Evolutionary conservation across 2,329 filamentous ascomycete species (phyloP).

Genomic region (Sporothrix schenckii): DNA sequence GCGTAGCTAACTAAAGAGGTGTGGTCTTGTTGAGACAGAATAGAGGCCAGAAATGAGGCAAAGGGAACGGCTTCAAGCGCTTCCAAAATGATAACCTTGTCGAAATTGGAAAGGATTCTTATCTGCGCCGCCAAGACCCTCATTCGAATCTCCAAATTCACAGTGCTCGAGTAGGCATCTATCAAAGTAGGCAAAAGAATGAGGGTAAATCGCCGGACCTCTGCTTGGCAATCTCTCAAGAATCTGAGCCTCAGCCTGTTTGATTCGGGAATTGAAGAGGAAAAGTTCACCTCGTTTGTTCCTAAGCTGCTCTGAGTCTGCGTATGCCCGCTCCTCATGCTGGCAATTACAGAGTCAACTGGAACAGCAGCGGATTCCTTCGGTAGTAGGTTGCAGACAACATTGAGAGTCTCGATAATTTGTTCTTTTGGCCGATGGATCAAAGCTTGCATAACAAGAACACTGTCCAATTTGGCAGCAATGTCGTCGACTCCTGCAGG

Average conservation of each 20-base stretch:
- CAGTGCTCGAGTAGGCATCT: constrained; percentile 95
- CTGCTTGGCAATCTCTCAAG: constrained; percentile 76
- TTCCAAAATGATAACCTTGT: constrained; percentile 79
- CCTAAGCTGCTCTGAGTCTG: too few relatives aligned
- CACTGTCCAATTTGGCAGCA: constrained; percentile 86
- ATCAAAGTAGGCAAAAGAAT: constrained; percentile 94
- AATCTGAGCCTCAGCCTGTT: constrained; percentile 83
- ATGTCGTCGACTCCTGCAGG: constrained; percentile 77
- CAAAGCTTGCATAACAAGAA: constrained; percentile 97
- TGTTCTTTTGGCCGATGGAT: constrained; percentile 95
- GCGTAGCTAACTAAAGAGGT: constrained; percentile 82
- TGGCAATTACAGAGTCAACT: constrained; percentile 48
- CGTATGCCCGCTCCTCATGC: neutral
- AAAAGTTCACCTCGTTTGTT: constrained; percentile 45
- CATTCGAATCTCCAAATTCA: constrained; percentile 90
- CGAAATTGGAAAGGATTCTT: constrained; percentile 97
- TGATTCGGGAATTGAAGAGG: constrained; percentile 56
- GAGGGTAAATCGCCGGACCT: constrained; percentile 88
- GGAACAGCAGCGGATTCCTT: constrained; percentile 3
- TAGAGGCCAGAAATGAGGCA: constrained; percentile 91
- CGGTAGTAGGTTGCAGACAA: constrained; percentile 85
- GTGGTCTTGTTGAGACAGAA: constrained; percentile 93
- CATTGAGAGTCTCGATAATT: constrained; percentile 94
- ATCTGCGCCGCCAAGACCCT: constrained; percentile 95
- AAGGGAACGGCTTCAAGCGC: constrained; percentile 87